Evolutionary conservation across 768 basidiomycete genomes (phyloP).

Genomic region (Steccherinum ochraceum): DNA sequence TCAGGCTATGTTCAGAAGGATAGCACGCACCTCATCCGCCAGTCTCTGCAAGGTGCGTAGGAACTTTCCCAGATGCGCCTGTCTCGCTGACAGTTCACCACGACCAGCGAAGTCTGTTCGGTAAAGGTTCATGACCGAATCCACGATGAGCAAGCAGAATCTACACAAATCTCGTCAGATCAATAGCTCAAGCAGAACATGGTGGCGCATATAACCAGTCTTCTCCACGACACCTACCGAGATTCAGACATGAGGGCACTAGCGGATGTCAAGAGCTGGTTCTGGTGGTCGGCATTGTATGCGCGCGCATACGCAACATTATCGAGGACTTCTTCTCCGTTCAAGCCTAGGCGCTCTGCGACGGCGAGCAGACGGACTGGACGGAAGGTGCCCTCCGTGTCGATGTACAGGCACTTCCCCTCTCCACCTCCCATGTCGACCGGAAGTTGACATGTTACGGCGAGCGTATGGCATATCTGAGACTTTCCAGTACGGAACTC

Average conservation of each 20-base stretch:
- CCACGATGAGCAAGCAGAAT: constrained; percentile 93
- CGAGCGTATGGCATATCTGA: constrained; percentile 95
- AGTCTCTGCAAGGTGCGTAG: constrained; percentile 86
- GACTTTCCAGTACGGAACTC: constrained; percentile 99
- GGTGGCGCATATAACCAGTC: constrained; percentile 16
- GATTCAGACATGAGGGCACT: constrained; percentile 99
- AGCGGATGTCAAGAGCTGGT: constrained; percentile 81
- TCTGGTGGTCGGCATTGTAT: constrained; percentile 98
- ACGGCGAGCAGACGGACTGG: constrained; percentile 91
- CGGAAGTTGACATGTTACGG: constrained; percentile 96
- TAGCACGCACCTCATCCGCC: constrained; percentile 80
- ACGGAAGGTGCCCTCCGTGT: constrained; percentile 98
- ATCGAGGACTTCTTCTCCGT: constrained; percentile 95
- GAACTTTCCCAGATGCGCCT: constrained; percentile 95
- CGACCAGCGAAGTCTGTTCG: constrained; percentile 94
- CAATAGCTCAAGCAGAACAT: constrained; percentile 5
- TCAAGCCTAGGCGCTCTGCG: constrained; percentile 93
- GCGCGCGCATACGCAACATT: constrained; percentile 98
- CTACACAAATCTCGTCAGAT: constrained; percentile 33
- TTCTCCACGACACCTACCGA: constrained; percentile 47
- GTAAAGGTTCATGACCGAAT: constrained; percentile 93
- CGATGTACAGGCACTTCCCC: constrained; percentile 98
- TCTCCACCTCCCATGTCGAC: constrained; percentile 98
- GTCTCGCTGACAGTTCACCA: constrained; percentile 91
- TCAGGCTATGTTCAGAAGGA: not conserved